Conservation (phyloP, 2,329 filamentous ascomycete species). For the Sphaceloma murrayae region DNA sequence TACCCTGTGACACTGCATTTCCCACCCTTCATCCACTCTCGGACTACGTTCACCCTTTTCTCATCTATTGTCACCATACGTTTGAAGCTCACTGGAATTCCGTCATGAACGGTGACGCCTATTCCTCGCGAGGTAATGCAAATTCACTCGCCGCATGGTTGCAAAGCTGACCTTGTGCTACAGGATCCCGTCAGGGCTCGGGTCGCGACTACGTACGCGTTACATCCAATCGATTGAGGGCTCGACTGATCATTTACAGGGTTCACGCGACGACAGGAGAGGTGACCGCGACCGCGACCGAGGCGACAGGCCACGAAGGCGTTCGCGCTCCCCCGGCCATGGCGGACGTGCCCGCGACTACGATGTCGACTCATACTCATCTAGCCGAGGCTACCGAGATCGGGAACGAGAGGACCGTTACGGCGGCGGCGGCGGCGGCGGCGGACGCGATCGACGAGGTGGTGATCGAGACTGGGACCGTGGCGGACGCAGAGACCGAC, state of each 20-base stretch:
- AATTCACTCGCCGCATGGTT: not conserved
- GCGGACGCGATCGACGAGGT: constrained; percentile 44
- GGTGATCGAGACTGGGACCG: constrained; percentile 38
- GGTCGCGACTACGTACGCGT: constrained; percentile 12
- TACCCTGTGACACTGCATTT: not conserved
- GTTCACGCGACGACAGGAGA: constrained; percentile 26
- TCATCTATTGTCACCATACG: not conserved
- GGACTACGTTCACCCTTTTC: no score
- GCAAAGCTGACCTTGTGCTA: not conserved
- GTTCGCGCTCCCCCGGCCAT: constrained; percentile 79
- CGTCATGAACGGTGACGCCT: constrained; percentile 12
- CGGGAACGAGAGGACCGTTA: constrained; percentile 91
- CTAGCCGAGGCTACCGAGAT: constrained; percentile 84
- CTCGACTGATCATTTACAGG: not conserved
- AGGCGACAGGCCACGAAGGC: constrained; percentile 52
- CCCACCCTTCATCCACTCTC: not conserved
- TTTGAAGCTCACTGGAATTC: not conserved
- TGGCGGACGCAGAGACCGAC: constrained; percentile 23
- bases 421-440: constrained; percentile 39
- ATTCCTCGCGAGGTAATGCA: not conserved
- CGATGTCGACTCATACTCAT: constrained; percentile 79
- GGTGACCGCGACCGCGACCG: constrained; percentile 35
- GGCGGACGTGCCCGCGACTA: constrained; percentile 57
- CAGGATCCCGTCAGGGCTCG: constrained; percentile 15
- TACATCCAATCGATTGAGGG: no score